These are phyloP conservation scores for Emmonsia crescens DNA, from an alignment of 2,329 filamentous ascomycete genomes.

Conservation along the genomic window DNA sequence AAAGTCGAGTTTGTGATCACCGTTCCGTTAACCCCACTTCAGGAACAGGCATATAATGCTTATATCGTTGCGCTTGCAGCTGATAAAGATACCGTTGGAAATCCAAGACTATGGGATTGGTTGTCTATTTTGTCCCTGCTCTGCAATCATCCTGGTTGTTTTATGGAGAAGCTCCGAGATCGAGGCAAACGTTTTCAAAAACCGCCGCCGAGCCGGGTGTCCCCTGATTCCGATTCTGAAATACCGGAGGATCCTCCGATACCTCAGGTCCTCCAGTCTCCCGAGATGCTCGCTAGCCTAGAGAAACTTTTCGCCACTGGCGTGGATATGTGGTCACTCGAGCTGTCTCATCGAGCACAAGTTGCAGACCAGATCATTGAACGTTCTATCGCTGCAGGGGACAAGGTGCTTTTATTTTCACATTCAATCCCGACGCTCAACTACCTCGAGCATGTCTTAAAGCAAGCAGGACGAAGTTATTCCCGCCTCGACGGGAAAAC, in stretches of 20 bases:
- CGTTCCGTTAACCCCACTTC: conserved; percentile 56
- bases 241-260: conserved; percentile 8
- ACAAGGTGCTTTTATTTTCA: conserved; percentile 74
- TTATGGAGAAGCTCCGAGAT: conserved; percentile 39
- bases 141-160: conserved; percentile 49
- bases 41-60: conserved; percentile 51
- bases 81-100: conserved; percentile 22
- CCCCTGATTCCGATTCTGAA: conserved; percentile 10
- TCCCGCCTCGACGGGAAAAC: conserved; percentile 61
- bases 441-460: conserved; percentile 52
- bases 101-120: conserved; percentile 45
- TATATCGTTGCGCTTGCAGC: conserved; percentile 37
- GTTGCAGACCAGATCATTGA: conserved; percentile 61
- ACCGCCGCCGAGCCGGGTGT: neutral
- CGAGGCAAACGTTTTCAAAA: conserved; percentile 14
- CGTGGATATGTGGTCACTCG: conserved; percentile 31
- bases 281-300: conserved; percentile 12
- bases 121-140: conserved; percentile 43
- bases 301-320: conserved; percentile 22
- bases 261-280: conserved; percentile 8
- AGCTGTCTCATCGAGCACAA: conserved; percentile 56
- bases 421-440: conserved; percentile 60
- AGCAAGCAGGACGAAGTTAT: conserved; percentile 35
- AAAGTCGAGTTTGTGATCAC: conserved; percentile 78
- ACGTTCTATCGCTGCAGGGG: conserved; percentile 48